phyloP scores from a whole-genome alignment of 2,329 filamentous ascomycete species.

The Onygenales sp. region DNA sequence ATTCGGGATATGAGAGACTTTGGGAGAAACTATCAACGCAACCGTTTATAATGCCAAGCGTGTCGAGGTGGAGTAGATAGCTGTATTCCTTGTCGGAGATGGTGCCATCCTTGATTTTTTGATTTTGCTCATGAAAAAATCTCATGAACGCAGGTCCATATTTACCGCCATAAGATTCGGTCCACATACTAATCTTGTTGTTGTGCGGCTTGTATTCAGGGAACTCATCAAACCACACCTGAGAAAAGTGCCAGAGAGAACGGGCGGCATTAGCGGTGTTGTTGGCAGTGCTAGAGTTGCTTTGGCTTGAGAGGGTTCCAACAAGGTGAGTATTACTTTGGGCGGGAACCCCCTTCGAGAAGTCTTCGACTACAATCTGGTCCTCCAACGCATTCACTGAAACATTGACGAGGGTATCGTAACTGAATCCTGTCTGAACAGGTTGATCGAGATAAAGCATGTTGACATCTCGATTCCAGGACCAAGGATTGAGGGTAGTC shows the following conservation, averaged over 20 bases:
- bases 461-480: slow-evolving; percentile 54
- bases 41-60: slow-evolving; percentile 48
- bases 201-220: slow-evolving; percentile 43
- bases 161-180: slow-evolving; percentile 36
- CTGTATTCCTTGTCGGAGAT: slow-evolving; percentile 27
- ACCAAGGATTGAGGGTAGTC: slow-evolving; percentile 48
- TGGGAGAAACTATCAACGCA: slow-evolving; percentile 58
- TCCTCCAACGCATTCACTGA: slow-evolving; percentile 16
- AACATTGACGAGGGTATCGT: slow-evolving; percentile 11
- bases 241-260: slow-evolving; percentile 45
- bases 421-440: slow-evolving; percentile 47
- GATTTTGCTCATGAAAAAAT: slow-evolving; percentile 32
- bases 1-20: slow-evolving; percentile 28
- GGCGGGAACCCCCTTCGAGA: neutral
- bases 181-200: slow-evolving; percentile 38
- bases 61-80: slow-evolving; percentile 27
- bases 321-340: slow-evolving; percentile 4
- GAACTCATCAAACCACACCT: slow-evolving; percentile 49
- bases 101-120: slow-evolving; percentile 21
- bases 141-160: slow-evolving; percentile 32
- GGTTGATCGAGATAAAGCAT: slow-evolving; percentile 64
- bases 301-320: slow-evolving; percentile 4
- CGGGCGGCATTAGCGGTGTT: slow-evolving; percentile 30
- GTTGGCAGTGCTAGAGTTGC: neutral
- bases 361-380: neutral